A percentile compares a stretch with the other conserved stretches of the same genome.
Evolutionary conservation across 78 protist species (phyloP).

Genomic region (Speleostelium caveatum): DNA sequence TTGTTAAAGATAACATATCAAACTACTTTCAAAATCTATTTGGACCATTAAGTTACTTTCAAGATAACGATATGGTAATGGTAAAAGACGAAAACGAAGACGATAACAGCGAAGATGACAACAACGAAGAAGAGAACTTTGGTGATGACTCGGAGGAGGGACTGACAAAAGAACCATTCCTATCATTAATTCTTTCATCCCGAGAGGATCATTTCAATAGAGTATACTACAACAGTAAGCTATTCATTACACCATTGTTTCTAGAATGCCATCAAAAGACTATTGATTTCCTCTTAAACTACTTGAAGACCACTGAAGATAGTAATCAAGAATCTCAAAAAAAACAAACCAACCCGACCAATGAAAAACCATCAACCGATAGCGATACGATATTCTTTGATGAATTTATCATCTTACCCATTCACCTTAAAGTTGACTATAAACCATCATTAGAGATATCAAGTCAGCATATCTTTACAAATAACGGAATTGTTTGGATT

Average conservation of each 20-base stretch:
- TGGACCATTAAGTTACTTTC: constrained; percentile 29
- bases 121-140: neutral
- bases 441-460: constrained; percentile 15
- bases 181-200: constrained; percentile 2
- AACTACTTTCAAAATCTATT: constrained; percentile 34
- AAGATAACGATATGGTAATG: neutral
- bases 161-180: neutral
- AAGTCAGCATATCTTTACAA: constrained; percentile 7
- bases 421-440: constrained; percentile 48
- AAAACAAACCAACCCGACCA: neutral
- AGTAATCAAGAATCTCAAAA: neutral
- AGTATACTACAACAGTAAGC: constrained; percentile 13
- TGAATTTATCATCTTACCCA: constrained; percentile 47
- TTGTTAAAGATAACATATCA: constrained; percentile 40
- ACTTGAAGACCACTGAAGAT: constrained; percentile 8
- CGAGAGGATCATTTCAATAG: constrained; percentile 11
- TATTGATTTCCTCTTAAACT: constrained; percentile 30
- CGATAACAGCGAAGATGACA: neutral
- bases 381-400: constrained; percentile 1
- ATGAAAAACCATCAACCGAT: neutral
- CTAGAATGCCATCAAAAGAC: constrained; percentile 29
- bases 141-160: neutral
- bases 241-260: constrained; percentile 46
- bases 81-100: constrained; percentile 20
- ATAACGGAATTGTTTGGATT: constrained; percentile 48